A percentile compares a stretch with the other conserved stretches of the same genome.
phyloP scores from a whole-genome alignment of 2,329 filamentous ascomycete genomes.

The Clonostachys rosea region DNA sequence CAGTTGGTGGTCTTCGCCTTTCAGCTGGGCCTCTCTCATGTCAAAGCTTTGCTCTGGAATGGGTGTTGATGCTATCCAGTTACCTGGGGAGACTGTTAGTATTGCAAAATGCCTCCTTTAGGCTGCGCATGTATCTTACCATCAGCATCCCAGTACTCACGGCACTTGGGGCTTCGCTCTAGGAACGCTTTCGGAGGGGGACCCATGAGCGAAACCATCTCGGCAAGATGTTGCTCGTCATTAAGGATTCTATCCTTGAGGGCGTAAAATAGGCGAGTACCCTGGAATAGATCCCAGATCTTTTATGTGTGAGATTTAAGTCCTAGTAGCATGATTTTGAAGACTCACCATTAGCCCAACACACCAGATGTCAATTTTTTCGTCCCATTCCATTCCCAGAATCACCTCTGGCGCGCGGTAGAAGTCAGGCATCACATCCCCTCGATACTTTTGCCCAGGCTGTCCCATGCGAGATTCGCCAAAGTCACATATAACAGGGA shows the following conservation, averaged over 20 bases:
- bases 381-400: constrained; percentile 22
- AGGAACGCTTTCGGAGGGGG: constrained; percentile 24
- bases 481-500: constrained; percentile 18
- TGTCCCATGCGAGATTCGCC: constrained; percentile 17
- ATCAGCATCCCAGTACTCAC: constrained; percentile 12
- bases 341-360: constrained; percentile 19
- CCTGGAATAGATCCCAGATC: constrained; percentile 24
- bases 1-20: constrained; percentile 11
- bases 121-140: constrained; percentile 4
- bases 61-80: constrained; percentile 14
- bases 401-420: constrained; percentile 27
- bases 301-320: constrained; percentile 3
- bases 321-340: neutral
- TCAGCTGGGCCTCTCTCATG: constrained; percentile 10
- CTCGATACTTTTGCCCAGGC: constrained; percentile 8
- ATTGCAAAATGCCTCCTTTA: neutral
- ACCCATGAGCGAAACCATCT: constrained; percentile 29
- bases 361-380: constrained; percentile 27
- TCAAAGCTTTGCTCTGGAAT: constrained; percentile 15
- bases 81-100: constrained; percentile 6
- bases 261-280: constrained; percentile 16
- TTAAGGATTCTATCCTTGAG: constrained; percentile 10
- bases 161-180: constrained; percentile 14
- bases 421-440: constrained; percentile 21
- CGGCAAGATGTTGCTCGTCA: constrained; percentile 20